Conservation (phyloP, 768 basidiomycete genomes). For the Mrakia gelida region DNA sequence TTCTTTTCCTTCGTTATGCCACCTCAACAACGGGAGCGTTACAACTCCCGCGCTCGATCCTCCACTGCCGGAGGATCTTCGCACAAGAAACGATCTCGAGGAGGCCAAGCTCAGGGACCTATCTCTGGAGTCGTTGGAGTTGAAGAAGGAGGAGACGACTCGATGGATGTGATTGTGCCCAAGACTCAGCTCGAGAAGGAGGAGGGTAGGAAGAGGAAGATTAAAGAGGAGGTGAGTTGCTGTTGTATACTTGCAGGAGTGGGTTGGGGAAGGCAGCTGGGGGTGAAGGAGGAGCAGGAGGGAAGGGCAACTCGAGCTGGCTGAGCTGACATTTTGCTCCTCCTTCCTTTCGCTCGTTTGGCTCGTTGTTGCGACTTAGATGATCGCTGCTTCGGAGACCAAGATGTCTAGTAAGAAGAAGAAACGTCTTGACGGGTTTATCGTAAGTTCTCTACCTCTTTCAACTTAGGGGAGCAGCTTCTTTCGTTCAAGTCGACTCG, state of each 20-base stretch:
- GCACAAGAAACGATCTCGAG: constrained; percentile 59
- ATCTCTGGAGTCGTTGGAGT: constrained; percentile 31
- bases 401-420: constrained; percentile 80
- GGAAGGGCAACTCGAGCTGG: neutral
- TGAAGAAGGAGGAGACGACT: constrained; percentile 47
- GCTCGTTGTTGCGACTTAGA: neutral
- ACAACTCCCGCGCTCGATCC: constrained; percentile 65
- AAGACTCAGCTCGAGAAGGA: constrained; percentile 63
- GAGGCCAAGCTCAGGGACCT: constrained; percentile 30
- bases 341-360: neutral
- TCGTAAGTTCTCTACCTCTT: constrained; percentile 54
- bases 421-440: constrained; percentile 86
- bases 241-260: neutral
- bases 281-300: too few relatives aligned
- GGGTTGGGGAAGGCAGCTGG: neutral
- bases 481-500: neutral
- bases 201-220: constrained; percentile 55
- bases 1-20: constrained; percentile 13
- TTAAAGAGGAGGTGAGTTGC: constrained; percentile 58
- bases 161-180: constrained; percentile 54
- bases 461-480: neutral
- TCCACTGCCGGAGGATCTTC: constrained; percentile 57
- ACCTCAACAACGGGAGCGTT: constrained; percentile 36
- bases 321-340: constrained; percentile 9
- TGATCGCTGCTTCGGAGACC: constrained; percentile 46